A percentile compares a stretch with the other conserved stretches of the same genome.
These are phyloP conservation scores for Penicillium sclerotiorum DNA, from an alignment of 2,329 filamentous ascomycete species.

Conservation along the genomic window DNA sequence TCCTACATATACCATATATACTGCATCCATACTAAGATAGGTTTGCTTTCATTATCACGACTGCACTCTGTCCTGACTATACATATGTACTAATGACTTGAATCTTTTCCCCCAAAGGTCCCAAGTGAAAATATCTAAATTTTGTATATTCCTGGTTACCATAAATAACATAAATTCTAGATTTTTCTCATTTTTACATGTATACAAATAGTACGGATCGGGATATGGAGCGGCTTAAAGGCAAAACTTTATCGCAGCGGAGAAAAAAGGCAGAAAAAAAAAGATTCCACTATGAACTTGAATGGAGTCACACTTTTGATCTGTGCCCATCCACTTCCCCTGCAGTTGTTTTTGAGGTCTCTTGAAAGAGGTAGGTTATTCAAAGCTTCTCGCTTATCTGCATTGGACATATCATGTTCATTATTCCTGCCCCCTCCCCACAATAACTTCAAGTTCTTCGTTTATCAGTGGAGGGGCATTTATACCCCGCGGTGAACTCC, in stretches of 20 bases:
- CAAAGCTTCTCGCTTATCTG: background rate
- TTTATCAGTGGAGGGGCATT: conserved; percentile 6
- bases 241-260: conserved; percentile 15
- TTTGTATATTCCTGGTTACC: too few relatives aligned
- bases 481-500: conserved; percentile 26
- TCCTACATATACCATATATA: too few relatives aligned
- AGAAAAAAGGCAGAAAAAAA: conserved; percentile 32
- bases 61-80: too few relatives aligned
- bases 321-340: conserved; percentile 12
- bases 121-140: too few relatives aligned
- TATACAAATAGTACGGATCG: background rate
- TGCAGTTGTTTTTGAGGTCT: conserved; percentile 28
- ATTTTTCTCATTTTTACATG: too few relatives aligned
- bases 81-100: too few relatives aligned
- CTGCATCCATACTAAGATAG: too few relatives aligned
- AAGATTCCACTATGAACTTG: conserved; percentile 11
- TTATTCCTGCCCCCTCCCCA: background rate
- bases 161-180: too few relatives aligned
- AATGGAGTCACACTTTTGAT: conserved; percentile 11
- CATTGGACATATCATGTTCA: background rate
- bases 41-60: too few relatives aligned
- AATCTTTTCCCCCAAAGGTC: too few relatives aligned
- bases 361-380: conserved; percentile 23
- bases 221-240: conserved; percentile 5
- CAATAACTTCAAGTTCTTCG: background rate